Evolutionary conservation across 495 filamentous ascomycete species (phyloP).

Genomic region (Daldinia loculata): DNA sequence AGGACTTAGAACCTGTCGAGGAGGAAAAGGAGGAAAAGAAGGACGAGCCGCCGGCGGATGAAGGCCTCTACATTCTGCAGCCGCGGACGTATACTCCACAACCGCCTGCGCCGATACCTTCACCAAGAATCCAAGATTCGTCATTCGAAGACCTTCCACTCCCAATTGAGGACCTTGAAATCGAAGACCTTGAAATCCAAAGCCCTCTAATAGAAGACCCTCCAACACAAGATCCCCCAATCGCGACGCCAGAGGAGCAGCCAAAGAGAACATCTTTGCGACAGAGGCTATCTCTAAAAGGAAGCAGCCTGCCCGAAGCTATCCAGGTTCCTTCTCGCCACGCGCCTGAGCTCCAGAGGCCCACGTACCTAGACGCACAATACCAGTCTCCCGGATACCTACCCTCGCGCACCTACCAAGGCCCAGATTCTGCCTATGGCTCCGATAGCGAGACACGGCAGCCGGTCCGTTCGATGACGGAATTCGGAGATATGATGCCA

Average conservation of each 20-base stretch:
- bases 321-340: slow-evolving; percentile 56
- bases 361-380: slow-evolving; percentile 37
- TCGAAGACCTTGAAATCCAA: background rate
- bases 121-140: slow-evolving; percentile 47
- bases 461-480: slow-evolving; percentile 44
- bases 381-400: slow-evolving; percentile 31
- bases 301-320: slow-evolving; percentile 51
- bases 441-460: slow-evolving; percentile 57
- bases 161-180: background rate
- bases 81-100: slow-evolving; percentile 64
- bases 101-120: slow-evolving; percentile 58
- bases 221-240: slow-evolving; percentile 25
- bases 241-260: slow-evolving; percentile 37
- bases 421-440: slow-evolving; percentile 61
- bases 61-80: slow-evolving; percentile 57
- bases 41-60: slow-evolving; percentile 42
- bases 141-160: background rate
- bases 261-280: slow-evolving; percentile 56
- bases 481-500: slow-evolving; percentile 43
- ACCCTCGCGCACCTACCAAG: slow-evolving; percentile 49
- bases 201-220: background rate
- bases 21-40: slow-evolving; percentile 28
- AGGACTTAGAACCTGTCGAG: slow-evolving; percentile 25
- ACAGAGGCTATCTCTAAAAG: slow-evolving; percentile 59
- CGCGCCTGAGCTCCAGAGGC: slow-evolving; percentile 43